Conservation (phyloP, 306 rosid genomes). For the Oxytropis ochrocephala region DNA sequence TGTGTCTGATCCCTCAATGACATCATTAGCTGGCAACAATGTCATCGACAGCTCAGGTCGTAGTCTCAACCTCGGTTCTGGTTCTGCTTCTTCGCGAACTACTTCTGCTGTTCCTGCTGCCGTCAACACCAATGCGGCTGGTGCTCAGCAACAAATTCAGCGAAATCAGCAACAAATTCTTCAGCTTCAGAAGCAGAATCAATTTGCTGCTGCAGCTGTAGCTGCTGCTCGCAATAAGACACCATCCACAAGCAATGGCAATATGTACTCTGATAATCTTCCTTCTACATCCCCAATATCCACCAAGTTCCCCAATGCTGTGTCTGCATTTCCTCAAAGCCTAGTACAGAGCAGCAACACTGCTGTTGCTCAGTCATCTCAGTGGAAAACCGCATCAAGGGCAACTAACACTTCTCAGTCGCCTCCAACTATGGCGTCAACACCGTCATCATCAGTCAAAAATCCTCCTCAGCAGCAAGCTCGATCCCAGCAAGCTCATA, state of each 20-base stretch:
- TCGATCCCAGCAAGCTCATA: slow-evolving; percentile 60
- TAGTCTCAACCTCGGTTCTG: slow-evolving; percentile 48
- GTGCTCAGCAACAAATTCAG: slow-evolving; percentile 64
- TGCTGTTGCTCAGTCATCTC: slow-evolving; percentile 74
- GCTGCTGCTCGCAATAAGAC: slow-evolving; percentile 50
- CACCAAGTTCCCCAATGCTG: slow-evolving; percentile 62
- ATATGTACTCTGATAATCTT: slow-evolving; percentile 59
- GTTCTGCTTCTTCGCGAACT: slow-evolving; percentile 47
- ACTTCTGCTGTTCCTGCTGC: slow-evolving; percentile 50
- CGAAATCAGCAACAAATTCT: slow-evolving; percentile 49
- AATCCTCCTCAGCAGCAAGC: slow-evolving; percentile 59
- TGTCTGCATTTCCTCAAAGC: slow-evolving; percentile 65
- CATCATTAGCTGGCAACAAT: slow-evolving; percentile 40
- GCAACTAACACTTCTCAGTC: slow-evolving; percentile 42
- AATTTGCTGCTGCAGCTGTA: slow-evolving; percentile 40
- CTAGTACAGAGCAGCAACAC: slow-evolving; percentile 60
- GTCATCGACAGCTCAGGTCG: slow-evolving; percentile 76
- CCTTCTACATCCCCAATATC: slow-evolving; percentile 62
- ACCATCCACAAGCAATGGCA: slow-evolving; percentile 64
- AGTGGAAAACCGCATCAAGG: slow-evolving; percentile 78
- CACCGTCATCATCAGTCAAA: slow-evolving; percentile 57
- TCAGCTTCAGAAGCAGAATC: slow-evolving; percentile 67
- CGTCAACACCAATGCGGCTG: slow-evolving; percentile 29
- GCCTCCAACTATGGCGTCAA: slow-evolving; percentile 55
- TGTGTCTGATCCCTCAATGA: slow-evolving; percentile 44